A percentile compares a stretch with the other conserved stretches of the same genome.
These are phyloP conservation scores for Myrica gale DNA, from an alignment of 306 rosid species.

Conservation along the genomic window DNA sequence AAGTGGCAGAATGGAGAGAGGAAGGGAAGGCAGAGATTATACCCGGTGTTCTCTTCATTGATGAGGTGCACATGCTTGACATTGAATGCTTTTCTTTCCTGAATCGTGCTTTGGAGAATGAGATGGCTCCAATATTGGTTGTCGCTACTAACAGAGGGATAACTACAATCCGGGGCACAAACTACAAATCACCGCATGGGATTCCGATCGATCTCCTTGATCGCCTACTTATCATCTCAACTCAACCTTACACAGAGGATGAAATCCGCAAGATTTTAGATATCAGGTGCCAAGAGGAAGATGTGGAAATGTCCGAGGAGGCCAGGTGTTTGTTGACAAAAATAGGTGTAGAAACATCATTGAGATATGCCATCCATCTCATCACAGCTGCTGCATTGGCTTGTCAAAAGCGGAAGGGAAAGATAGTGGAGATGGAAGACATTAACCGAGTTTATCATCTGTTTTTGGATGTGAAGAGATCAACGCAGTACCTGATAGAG, in stretches of 20 bases:
- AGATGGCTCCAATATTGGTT: slow-evolving; percentile 94
- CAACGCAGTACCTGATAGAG: slow-evolving; percentile 96
- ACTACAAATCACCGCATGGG: slow-evolving; percentile 92
- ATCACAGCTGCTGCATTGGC: slow-evolving; percentile 84
- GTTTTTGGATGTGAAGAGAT: slow-evolving; percentile 91
- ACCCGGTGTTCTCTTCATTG: slow-evolving; percentile 94
- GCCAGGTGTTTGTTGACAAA: slow-evolving; percentile 81
- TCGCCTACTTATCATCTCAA: slow-evolving; percentile 82
- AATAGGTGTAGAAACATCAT: slow-evolving; percentile 86
- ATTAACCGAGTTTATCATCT: slow-evolving; percentile 89
- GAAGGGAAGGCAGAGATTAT: slow-evolving; percentile 99
- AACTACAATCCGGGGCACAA: slow-evolving; percentile 90
- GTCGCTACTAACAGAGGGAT: slow-evolving; percentile 97
- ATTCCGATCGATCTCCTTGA: slow-evolving; percentile 94
- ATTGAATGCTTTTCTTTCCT: slow-evolving; percentile 93
- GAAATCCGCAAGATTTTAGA: slow-evolving; percentile 83
- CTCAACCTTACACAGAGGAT: slow-evolving; percentile 81
- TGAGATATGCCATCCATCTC: slow-evolving; percentile 93
- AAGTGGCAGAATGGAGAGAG: slow-evolving; percentile 98
- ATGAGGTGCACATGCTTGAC: slow-evolving; percentile 98
- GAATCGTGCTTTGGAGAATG: slow-evolving; percentile 92
- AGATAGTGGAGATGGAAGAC: slow-evolving; percentile 81
- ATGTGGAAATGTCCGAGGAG: slow-evolving; percentile 85
- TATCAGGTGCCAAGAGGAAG: slow-evolving; percentile 93
- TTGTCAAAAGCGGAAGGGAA: slow-evolving; percentile 83